phyloP scores from a whole-genome alignment of 1,139 yeast species.

The Protomyces inundatus region DNA sequence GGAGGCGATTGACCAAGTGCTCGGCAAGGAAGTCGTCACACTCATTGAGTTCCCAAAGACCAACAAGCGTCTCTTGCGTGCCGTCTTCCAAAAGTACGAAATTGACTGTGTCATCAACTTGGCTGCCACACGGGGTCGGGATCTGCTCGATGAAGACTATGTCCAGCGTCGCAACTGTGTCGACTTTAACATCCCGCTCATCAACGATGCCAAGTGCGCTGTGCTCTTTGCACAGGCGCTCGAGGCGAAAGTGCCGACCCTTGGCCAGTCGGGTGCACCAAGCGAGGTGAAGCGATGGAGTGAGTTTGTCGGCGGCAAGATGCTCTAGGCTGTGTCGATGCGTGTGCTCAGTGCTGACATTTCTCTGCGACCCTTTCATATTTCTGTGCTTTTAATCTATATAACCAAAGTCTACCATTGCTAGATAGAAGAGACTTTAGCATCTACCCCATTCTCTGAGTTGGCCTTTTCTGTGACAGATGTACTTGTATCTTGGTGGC shows the following conservation, averaged over 20 bases:
- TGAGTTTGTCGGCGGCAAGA: slow-evolving; percentile 89
- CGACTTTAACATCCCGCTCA: slow-evolving; percentile 92
- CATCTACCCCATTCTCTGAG: too few relatives aligned
- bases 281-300: slow-evolving; percentile 91
- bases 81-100: slow-evolving; percentile 79
- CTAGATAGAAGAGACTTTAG: too few relatives aligned
- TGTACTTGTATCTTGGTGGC: too few relatives aligned
- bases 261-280: slow-evolving; percentile 56
- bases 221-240: slow-evolving; percentile 79
- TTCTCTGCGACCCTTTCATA: too few relatives aligned
- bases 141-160: slow-evolving; percentile 79
- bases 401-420: too few relatives aligned
- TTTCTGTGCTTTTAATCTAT: too few relatives aligned
- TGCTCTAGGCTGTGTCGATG: slow-evolving; percentile 47
- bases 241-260: slow-evolving; percentile 57
- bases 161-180: slow-evolving; percentile 98
- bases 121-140: slow-evolving; percentile 83
- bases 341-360: too few relatives aligned
- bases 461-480: too few relatives aligned
- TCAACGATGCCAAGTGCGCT: slow-evolving; percentile 94
- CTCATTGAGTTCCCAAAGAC: slow-evolving; percentile 80
- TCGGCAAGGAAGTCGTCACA: slow-evolving; percentile 43
- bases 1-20: slow-evolving; percentile 53
- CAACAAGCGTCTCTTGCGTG: slow-evolving; percentile 88
- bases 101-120: slow-evolving; percentile 85